Percentiles rank a stretch among this genome's conserved stretches.
phyloP scores from a whole-genome alignment of 202 grass and related monocot species.

The Hordeum pubiflorum region DNA sequence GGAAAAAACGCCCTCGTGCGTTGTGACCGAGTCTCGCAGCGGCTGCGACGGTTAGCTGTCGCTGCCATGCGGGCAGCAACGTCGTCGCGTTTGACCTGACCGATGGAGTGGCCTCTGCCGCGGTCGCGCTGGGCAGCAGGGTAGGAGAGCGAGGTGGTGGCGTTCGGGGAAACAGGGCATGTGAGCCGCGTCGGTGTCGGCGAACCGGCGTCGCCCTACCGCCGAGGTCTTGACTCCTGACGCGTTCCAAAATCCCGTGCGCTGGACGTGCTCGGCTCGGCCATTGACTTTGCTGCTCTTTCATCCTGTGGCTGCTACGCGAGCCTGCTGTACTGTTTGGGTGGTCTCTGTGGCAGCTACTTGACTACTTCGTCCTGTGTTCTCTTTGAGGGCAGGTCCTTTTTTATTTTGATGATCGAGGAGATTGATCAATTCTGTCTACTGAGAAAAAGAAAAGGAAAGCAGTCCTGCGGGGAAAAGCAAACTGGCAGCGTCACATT shows the following conservation, averaged over 20 bases:
- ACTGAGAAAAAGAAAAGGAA: neutral
- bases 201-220: constrained; percentile 16
- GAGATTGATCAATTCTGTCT: too few relatives aligned
- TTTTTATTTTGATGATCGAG: too few relatives aligned
- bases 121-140: neutral
- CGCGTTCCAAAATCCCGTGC: neutral
- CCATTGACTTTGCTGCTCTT: too few relatives aligned
- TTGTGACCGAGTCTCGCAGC: neutral
- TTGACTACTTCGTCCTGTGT: too few relatives aligned
- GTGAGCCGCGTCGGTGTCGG: constrained; percentile 20
- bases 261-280: too few relatives aligned
- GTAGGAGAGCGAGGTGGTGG: neutral
- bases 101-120: neutral
- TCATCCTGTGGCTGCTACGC: too few relatives aligned
- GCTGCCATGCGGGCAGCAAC: neutral
- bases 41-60: neutral
- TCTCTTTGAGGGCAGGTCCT: too few relatives aligned
- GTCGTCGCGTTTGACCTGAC: neutral
- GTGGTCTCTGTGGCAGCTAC: neutral
- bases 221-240: constrained; percentile 24
- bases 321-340: too few relatives aligned
- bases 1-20: neutral
- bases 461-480: neutral
- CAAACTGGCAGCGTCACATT: neutral
- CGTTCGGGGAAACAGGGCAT: constrained; percentile 30